Conservation (phyloP, 2,329 filamentous ascomycete genomes). For the Amylocarpus encephaloides region DNA sequence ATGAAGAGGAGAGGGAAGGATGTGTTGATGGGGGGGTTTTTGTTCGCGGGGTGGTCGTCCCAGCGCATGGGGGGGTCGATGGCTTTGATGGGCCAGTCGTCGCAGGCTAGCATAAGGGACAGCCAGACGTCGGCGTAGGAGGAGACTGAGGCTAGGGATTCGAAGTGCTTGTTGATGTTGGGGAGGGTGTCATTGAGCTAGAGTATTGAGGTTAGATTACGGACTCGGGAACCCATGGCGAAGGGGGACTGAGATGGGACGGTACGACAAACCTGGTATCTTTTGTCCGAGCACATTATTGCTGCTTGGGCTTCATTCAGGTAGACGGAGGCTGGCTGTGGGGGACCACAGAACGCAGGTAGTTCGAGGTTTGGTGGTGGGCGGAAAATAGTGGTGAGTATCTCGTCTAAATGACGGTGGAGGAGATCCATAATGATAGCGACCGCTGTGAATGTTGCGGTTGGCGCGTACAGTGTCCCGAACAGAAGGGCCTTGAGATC, state of each 20-base stretch:
- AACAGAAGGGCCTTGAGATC: conserved; percentile 27
- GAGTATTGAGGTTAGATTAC: conserved; percentile 1
- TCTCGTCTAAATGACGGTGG: conserved; percentile 35
- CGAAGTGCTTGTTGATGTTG: conserved; percentile 22
- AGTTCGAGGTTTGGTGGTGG: conserved; percentile 1
- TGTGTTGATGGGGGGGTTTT: conserved; percentile 28
- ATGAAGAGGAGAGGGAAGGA: conserved; percentile 36
- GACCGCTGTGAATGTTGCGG: conserved; percentile 18
- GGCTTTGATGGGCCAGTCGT: conserved; percentile 21
- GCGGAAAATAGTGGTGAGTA: conserved; percentile 26
- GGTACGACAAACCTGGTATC: conserved; percentile 21
- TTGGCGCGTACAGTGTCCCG: conserved; percentile 25
- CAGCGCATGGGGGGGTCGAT: conserved; percentile 26
- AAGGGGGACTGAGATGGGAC: neutral
- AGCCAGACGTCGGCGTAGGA: conserved; percentile 24
- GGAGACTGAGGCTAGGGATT: conserved; percentile 18
- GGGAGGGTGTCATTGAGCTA: conserved; percentile 26
- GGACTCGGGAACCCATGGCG: too few relatives aligned
- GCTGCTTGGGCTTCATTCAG: conserved; percentile 19
- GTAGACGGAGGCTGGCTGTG: conserved; percentile 10
- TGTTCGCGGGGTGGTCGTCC: conserved; percentile 25
- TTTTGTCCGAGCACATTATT: conserved; percentile 29
- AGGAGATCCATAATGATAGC: conserved; percentile 23
- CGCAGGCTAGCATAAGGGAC: conserved; percentile 23
- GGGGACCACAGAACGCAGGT: conserved; percentile 10